These are phyloP conservation scores for Sphaceloma murrayae DNA, from an alignment of 2,329 filamentous ascomycete genomes.

Conservation along the genomic window DNA sequence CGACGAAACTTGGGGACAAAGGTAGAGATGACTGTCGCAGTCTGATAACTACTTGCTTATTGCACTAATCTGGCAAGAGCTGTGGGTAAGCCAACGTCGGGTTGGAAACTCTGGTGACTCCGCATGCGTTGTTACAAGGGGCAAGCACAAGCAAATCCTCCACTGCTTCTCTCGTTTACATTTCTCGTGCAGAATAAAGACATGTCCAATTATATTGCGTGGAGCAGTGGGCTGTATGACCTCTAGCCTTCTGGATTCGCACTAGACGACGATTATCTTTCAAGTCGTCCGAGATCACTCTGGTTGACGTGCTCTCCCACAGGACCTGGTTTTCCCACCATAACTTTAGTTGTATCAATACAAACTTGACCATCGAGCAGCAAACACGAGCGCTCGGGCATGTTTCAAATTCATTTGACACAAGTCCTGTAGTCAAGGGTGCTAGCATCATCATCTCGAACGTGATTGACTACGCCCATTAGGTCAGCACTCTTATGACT, in stretches of 20 bases:
- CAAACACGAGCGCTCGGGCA: slow-evolving; percentile 36
- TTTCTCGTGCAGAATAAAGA: slow-evolving; percentile 24
- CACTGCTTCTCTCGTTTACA: slow-evolving; percentile 23
- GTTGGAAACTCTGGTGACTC: slow-evolving; percentile 20
- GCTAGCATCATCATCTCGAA: slow-evolving; percentile 34
- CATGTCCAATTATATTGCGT: slow-evolving; percentile 26
- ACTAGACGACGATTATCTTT: slow-evolving; percentile 25
- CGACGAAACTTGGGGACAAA: slow-evolving; percentile 20
- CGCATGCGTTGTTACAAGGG: slow-evolving; percentile 24
- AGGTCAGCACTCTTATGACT: slow-evolving; percentile 42
- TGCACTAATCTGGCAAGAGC: slow-evolving; percentile 17
- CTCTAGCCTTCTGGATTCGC: slow-evolving; percentile 31
- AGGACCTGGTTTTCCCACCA: slow-evolving; percentile 30
- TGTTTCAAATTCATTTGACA: too few relatives aligned
- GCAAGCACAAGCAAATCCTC: slow-evolving; percentile 28
- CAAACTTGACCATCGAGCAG: slow-evolving; percentile 28
- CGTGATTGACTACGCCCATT: slow-evolving; percentile 44
- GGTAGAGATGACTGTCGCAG: too few relatives aligned
- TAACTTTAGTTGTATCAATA: slow-evolving; percentile 24
- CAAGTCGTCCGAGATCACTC: slow-evolving; percentile 24
- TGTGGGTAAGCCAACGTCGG: slow-evolving; percentile 21
- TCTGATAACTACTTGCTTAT: too few relatives aligned
- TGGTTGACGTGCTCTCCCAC: slow-evolving; percentile 31
- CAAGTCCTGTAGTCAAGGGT: slow-evolving; percentile 20
- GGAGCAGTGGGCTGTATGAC: slow-evolving; percentile 30